Base-by-base conservation (phyloP, 768 basidiomycete genomes). In the Steccherinum ochraceum region DNA sequence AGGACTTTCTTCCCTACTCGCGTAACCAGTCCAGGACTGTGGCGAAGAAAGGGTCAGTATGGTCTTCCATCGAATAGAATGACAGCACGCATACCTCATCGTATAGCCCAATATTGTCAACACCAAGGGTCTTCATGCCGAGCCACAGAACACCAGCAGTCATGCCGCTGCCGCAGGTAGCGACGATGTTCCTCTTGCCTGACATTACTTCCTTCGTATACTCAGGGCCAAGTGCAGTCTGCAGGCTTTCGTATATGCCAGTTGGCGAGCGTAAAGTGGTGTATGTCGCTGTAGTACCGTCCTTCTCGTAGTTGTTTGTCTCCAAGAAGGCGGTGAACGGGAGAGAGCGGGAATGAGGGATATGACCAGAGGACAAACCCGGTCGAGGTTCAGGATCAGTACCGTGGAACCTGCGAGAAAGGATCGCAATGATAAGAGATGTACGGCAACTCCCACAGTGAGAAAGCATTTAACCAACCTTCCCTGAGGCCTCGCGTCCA, bases 21-120 rank as follows among this genome's bases (percentile, higher is more conserved):
- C 92, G 65, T 96, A 98, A 2, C 95, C 95, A 2, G 89, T 89
- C 95, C 95, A 98, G 24, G 90, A 92, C 93, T 95, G 58, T 30
- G 35, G n/a, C n/a, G n/a, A n/a, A n/a, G n/a, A n/a, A n/a, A n/a
- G n/a, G n/a, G n/a, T n/a, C 39, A 48, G 12, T n/a, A 16, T 16
- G 44, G 24, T 13, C 50, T 45, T 24, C 50, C 35, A 40, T 5
- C 16, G 11, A 23, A 46, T 13, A 27, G 55, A 44, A 24, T n/a
- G 50, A 25, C 4, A 46, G 18, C 5, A 4, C 1, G 58, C 81
- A 46, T 62, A 95, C 93, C 81, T 99, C 96, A 58, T 99, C 96
- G 62, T 98, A 99, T 11, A 98, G 66, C n/a, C 78, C 79, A 39
- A 86, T 71, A 20, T 72, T 70, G 48, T 77, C 66, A 3, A 79